Conservation (phyloP, 495 filamentous ascomycete genomes). For the Echria macrotheca region DNA sequence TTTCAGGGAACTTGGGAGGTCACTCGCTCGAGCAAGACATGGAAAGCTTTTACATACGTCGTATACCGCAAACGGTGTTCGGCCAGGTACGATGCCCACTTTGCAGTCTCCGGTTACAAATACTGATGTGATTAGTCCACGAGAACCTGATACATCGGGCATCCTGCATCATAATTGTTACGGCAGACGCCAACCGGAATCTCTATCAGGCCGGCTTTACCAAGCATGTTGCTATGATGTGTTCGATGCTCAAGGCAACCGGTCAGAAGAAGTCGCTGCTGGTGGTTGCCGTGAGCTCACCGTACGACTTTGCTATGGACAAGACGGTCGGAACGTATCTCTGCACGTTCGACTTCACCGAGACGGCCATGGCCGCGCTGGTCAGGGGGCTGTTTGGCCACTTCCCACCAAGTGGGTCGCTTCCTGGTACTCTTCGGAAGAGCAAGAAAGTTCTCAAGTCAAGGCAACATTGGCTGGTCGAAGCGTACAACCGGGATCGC, state of each 20-base stretch:
- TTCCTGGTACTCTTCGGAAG: conserved; percentile 78
- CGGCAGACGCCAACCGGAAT: conserved; percentile 85
- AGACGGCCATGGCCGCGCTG: conserved; percentile 76
- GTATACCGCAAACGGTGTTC: conserved; percentile 83
- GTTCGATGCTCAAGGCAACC: conserved; percentile 51
- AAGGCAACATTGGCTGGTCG: conserved; percentile 84
- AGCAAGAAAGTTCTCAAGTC: conserved; percentile 77
- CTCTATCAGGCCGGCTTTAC: conserved; percentile 87
- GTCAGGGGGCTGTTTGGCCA: conserved; percentile 79
- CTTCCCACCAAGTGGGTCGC: conserved; percentile 59
- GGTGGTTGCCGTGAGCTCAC: conserved; percentile 85
- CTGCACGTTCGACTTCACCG: conserved; percentile 91
- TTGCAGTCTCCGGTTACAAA: not conserved
- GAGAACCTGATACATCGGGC: conserved; percentile 85
- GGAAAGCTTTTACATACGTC: conserved; percentile 84
- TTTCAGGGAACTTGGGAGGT: conserved; percentile 76
- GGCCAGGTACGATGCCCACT: conserved; percentile 47
- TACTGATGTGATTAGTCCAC: conserved; percentile 49
- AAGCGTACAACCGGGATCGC: conserved; percentile 71
- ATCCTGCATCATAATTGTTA: conserved; percentile 77
- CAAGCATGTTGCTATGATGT: conserved; percentile 92
- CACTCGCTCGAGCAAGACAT: conserved; percentile 71
- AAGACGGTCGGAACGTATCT: conserved; percentile 79
- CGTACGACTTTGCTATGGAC: conserved; percentile 94
- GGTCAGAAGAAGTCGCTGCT: conserved; percentile 67